These are phyloP conservation scores for Diaporthe nobilis DNA, from an alignment of 2,329 filamentous ascomycete genomes.

Conservation along the genomic window DNA sequence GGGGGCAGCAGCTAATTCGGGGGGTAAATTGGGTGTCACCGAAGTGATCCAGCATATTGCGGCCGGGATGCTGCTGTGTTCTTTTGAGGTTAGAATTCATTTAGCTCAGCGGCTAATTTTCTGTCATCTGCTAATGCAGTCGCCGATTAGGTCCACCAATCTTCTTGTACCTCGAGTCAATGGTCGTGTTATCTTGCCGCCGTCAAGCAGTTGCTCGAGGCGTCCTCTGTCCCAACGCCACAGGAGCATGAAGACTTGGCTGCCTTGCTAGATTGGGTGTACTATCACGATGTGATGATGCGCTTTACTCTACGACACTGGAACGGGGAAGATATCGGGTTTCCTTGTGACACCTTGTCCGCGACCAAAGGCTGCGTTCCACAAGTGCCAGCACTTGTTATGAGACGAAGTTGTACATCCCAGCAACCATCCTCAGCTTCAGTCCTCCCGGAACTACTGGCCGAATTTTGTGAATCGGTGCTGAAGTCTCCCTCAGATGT, in stretches of 20 bases:
- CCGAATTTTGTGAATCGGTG: neutral
- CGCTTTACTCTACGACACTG: constrained; percentile 29
- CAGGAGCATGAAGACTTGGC: constrained; percentile 5
- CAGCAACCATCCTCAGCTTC: neutral
- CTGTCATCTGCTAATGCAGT: neutral
- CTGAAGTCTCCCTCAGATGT: neutral
- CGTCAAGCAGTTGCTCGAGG: neutral
- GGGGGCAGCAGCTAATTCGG: neutral
- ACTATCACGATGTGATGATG: constrained; percentile 33
- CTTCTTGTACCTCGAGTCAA: neutral
- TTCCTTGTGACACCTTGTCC: neutral
- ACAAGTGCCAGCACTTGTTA: neutral
- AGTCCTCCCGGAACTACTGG: neutral
- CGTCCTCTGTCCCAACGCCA: neutral
- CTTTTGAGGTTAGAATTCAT: neutral
- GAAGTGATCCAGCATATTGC: constrained; percentile 5
- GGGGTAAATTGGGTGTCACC: neutral
- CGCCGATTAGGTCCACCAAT: neutral
- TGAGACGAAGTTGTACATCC: neutral
- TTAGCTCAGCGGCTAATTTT: neutral
- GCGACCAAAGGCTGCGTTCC: neutral
- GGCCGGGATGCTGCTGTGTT: neutral
- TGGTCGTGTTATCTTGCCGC: neutral
- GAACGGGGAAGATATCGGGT: neutral
- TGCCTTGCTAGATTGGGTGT: constrained; percentile 23